Evolutionary conservation across 1,284 basidiomycete genomes (phyloP), one percentile per base, ranked within the genome.

Genomic region (Ustilago esculenta): DNA sequence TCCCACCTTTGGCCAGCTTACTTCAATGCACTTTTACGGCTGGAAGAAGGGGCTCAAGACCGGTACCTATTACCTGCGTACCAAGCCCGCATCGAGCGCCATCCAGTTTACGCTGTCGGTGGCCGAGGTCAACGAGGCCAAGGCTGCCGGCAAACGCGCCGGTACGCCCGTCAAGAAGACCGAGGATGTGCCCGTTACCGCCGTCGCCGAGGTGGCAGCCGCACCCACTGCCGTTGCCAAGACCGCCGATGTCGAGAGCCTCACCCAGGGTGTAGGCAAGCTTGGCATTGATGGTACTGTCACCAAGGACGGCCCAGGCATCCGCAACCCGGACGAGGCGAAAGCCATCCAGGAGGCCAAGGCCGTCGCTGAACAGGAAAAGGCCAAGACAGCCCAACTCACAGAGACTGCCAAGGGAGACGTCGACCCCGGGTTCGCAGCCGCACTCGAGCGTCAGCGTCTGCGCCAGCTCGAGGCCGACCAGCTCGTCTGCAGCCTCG

Each of bases 1-100:
- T 50, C 96, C 96, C 42, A 94, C 93, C 10, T 87, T 91, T 73
- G 92, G 92, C 17, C 96, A 99, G 84, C 86, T 99, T 55, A 77
- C 77, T 17, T 76, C 91, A 75, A 98, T 98, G 95, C 96, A 98
- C 85, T 99, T 98, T 85, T 98, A 98, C 83, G 96, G 94, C 21
- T 98, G 95, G 96, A 96, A 96, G 88, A 92, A 92, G 84, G 96
- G 96, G 24, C 85, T 99, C 81, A 99, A 99, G 89, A 98, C 96
- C 0, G 96, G 80, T 37, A 73, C 75, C 32, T 85, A 87, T 85
- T 98, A 98, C 84, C 87, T 99, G 47, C 89, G 96, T 55, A 98
- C 96, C 37, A 88, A 92, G 51, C 92, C 96, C 2, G 93, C 94
- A 9, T 92, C 93, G 24, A 90, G 93, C 80, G 96, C 96, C 34